Base-by-base conservation (phyloP, 768 basidiomycete genomes). In the Mycena galericulata region DNA sequence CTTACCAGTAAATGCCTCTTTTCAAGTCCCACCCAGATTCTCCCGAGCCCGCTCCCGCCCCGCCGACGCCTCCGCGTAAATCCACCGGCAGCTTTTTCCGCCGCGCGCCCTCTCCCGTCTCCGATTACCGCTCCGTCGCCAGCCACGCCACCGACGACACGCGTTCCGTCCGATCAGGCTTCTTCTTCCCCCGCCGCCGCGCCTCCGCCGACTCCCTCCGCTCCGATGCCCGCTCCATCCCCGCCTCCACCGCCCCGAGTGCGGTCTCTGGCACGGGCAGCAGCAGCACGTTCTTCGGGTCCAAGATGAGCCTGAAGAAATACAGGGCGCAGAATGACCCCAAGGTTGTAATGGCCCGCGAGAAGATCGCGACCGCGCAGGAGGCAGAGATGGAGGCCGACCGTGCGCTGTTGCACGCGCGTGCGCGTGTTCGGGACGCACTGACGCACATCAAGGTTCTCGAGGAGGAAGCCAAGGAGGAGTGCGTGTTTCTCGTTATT, bases 401-500 rank as follows among this genome's bases (percentile, higher is more conserved):
- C 74, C 78, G 78, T 6, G 88, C 88, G 6, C 77, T 89, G 11
- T 69, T 74, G 26, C 77, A 82, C 38, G 88, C 88, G 0, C 74
- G 86, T 10, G 75, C 78, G 18, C 80, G 81, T 20, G 88, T 87
- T 40, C 79, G 79, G 41, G 83, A 83, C 51, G 88, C 89, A 15
- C 76, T 79, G 49, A 82, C 86, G 46, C 84, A 86, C 51, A 84
- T 87, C 60, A 78, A 80, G 65, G 77, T 77, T 14, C 76, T 89
- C n/a, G 87, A 89, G 76, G 77, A 76, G 15, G 88, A 88, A n/a
- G 86, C 85, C 4, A 46, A 79, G 27, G 85, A 87, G 74, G 88
- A 87, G 88, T 89, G 75, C 75, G 87, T 75, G 26, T n/a, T 12
- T 71, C 20, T 47, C 14, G 9, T 24, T 47, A 45, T 53, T 47